Base-by-base conservation (phyloP, 2,329 filamentous ascomycete genomes). In the Cephalotrichum gorgonifer region DNA sequence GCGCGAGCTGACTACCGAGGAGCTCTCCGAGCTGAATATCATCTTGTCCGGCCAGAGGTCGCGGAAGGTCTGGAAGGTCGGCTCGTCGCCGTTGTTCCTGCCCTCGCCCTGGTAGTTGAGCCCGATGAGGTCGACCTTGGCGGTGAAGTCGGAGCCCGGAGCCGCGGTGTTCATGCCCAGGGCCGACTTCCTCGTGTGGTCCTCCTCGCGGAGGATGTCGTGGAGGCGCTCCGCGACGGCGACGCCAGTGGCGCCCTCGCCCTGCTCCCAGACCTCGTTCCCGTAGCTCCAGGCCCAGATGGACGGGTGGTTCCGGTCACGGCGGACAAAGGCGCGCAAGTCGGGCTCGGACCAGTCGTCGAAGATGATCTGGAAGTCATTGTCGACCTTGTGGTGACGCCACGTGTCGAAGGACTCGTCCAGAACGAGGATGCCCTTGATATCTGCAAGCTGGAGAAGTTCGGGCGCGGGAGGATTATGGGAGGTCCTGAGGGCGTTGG, bases 91-190 rank as follows among this genome's bases (percentile, higher is more conserved):
- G 53, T 67, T 57, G 7, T 64, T 54, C 33, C 63, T 62, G 3
- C 75, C 74, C 46, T 75, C 72, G 45, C 75, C 75, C 54, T 78
- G 75, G 58, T 78, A 79, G 60, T 79, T 79, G 5, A 78, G 57
- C 15, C 69, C 66, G 14, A 72, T 58, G 39, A 78, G 61, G 54
- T 77, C 74, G 27, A 76, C 53, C 2, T 63, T 61, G 1, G 56
- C 52, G 3, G 69, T 60, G 28, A 77, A 65, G 0, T 65, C 53
- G 28, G 57, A 64, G 25, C 60, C 59, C 0, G 73, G 62, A 2
- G 57, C 53, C 3, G 73, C 75, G 8, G 54, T 56, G 57, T 77
- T 75, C 68, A 76, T 69, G 1, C 65, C 68, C 1, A 67, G 61
- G 0, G 73, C 76, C 0, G 62, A 57, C 2, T 61, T 65, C 2